Conservation (phyloP, 352 stramenopile genomes). For the Phytophthora pluvialis region DNA sequence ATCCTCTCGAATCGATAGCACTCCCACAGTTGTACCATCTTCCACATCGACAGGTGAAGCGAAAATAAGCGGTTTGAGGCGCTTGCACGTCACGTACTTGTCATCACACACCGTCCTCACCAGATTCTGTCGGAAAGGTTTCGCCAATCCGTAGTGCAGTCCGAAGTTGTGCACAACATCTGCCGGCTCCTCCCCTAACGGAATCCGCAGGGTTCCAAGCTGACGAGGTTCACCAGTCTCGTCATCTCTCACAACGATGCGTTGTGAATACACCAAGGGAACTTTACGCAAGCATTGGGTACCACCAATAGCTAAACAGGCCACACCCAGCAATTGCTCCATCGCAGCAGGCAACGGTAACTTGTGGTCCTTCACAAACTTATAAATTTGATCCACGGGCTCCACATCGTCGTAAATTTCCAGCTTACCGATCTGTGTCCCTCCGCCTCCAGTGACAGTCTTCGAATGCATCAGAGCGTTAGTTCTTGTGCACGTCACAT, state of each 20-base stretch:
- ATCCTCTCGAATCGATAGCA: slow-evolving; percentile 58
- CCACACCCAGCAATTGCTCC: slow-evolving; percentile 45
- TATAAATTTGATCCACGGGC: slow-evolving; percentile 74
- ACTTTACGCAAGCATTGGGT: slow-evolving; percentile 45
- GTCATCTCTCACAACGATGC: slow-evolving; percentile 36
- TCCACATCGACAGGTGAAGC: slow-evolving; percentile 59
- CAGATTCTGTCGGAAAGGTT: slow-evolving; percentile 52
- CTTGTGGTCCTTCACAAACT: slow-evolving; percentile 63
- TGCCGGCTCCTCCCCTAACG: slow-evolving; percentile 53
- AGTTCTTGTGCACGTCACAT: slow-evolving; percentile 48
- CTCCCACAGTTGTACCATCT: slow-evolving; percentile 45
- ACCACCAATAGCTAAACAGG: slow-evolving; percentile 41
- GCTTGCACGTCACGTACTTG: slow-evolving; percentile 62
- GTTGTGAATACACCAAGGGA: slow-evolving; percentile 61
- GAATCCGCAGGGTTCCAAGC: slow-evolving; percentile 61
- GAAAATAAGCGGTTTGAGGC: slow-evolving; percentile 54
- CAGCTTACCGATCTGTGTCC: slow-evolving; percentile 47
- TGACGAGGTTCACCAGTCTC: slow-evolving; percentile 24
- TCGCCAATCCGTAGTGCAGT: slow-evolving; percentile 38
- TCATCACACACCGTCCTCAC: slow-evolving; percentile 55
- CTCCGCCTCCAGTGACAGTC: slow-evolving; percentile 38
- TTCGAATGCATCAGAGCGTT: slow-evolving; percentile 55
- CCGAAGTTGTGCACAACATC: slow-evolving; percentile 63
- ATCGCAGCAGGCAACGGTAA: slow-evolving; percentile 39
- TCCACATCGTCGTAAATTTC: slow-evolving; percentile 74